Evolutionary conservation across 768 basidiomycete species (phyloP).

Genomic region (Suillus subalutaceus): DNA sequence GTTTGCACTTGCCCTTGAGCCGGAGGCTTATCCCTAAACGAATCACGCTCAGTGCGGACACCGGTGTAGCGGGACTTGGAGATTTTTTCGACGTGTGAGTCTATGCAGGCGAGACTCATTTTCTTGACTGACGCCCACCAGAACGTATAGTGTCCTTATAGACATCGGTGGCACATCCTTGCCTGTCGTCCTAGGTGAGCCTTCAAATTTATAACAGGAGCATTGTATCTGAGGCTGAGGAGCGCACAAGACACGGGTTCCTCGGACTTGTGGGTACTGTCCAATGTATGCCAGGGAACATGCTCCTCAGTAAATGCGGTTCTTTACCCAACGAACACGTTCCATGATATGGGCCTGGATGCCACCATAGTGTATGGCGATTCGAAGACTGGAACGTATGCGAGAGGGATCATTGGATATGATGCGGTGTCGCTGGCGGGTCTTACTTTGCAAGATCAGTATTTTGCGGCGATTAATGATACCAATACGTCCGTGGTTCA

Average conservation of each 20-base stretch:
- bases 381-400: conserved; percentile 69
- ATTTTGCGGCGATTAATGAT: conserved; percentile 65
- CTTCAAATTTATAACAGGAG: too few species aligned
- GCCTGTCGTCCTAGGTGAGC: conserved; percentile 64
- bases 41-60: conserved; percentile 19
- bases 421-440: conserved; percentile 60
- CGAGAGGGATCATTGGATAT: conserved; percentile 61
- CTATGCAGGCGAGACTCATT: conserved; percentile 1
- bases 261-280: conserved; percentile 75
- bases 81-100: conserved; percentile 66
- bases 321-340: conserved; percentile 51
- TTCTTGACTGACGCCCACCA: conserved; percentile 26
- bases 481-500: conserved; percentile 67
- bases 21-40: conserved; percentile 9
- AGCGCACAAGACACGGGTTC: conserved; percentile 69
- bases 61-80: conserved; percentile 54
- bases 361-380: conserved; percentile 68
- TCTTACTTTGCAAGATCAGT: conserved; percentile 51
- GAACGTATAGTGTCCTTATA: conserved; percentile 66
- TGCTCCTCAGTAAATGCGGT: conserved; percentile 43
- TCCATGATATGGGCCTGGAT: conserved; percentile 50
- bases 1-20: conserved; percentile 29
- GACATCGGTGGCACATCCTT: conserved; percentile 53
- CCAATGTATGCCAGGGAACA: conserved; percentile 52
- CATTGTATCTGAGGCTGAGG: not conserved